phyloP scores from a whole-genome alignment of 1,139 yeast genomes.

The Hyphopichia pseudoburtonii region DNA sequence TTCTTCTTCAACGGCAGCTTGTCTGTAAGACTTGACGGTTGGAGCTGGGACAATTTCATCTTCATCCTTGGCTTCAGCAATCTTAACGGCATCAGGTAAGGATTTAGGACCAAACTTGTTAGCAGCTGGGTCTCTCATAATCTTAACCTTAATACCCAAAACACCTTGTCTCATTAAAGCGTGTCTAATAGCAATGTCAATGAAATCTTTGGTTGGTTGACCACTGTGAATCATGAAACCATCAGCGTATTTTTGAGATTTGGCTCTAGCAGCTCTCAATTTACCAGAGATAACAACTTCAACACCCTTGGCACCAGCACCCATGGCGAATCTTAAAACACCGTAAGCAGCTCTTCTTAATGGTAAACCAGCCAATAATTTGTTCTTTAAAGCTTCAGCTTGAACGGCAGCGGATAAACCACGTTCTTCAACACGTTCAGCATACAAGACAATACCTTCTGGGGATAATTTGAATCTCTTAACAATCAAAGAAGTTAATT shows the following conservation, averaged over 20 bases:
- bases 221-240: conserved; percentile 99
- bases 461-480: conserved; percentile 98
- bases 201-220: conserved; percentile 99
- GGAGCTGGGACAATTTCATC: conserved; percentile 79
- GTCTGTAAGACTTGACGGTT: conserved; percentile 70
- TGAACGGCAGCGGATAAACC: conserved; percentile 99
- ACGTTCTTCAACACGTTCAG: conserved; percentile 99
- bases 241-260: conserved; percentile 99
- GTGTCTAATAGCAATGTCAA: conserved; percentile 99
- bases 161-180: conserved; percentile 99
- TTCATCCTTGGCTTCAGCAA: conserved; percentile 97
- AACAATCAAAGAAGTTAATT: conserved; percentile 95
- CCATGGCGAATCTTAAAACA: conserved; percentile 99
- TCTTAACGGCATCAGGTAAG: conserved; percentile 93
- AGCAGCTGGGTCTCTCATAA: conserved; percentile 98
- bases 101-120: conserved; percentile 87
- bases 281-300: conserved; percentile 99
- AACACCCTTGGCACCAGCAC: conserved; percentile 99
- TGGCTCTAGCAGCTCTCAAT: conserved; percentile 99
- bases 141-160: conserved; percentile 98
- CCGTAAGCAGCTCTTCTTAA: conserved; percentile 99
- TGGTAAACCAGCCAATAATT: conserved; percentile 97
- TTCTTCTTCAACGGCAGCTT: conserved; percentile 31
- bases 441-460: conserved; percentile 93
- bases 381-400: conserved; percentile 98